Evolutionary conservation across 805 yeast genomes (phyloP).

Genomic region (Spathaspora gorwiae): DNA sequence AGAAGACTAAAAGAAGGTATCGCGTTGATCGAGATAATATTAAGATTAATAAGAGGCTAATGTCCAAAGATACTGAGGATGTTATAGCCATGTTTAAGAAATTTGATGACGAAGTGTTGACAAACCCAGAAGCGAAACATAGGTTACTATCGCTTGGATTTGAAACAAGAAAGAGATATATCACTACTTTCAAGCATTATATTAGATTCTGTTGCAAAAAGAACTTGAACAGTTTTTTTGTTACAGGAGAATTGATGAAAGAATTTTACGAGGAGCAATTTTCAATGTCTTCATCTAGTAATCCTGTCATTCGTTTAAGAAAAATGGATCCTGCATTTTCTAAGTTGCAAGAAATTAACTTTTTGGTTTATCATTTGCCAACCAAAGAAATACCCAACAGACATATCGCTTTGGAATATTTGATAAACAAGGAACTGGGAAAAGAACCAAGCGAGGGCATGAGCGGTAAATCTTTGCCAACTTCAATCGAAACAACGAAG

Average conservation of each 20-base stretch:
- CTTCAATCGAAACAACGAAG: background rate
- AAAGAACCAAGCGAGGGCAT: background rate
- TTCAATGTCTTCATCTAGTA: slow-evolving; percentile 7
- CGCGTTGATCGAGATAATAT: slow-evolving; percentile 12
- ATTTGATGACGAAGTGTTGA: slow-evolving; percentile 12
- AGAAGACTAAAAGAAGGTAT: slow-evolving; percentile 7
- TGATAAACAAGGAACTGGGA: slow-evolving; percentile 8
- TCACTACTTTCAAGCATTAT: slow-evolving; percentile 13
- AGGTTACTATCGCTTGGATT: slow-evolving; percentile 10
- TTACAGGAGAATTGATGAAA: slow-evolving; percentile 12
- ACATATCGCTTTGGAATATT: slow-evolving; percentile 10
- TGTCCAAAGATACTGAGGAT: slow-evolving; percentile 12
- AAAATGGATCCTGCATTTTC: slow-evolving; percentile 14
- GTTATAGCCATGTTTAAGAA: slow-evolving; percentile 13
- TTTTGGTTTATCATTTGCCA: slow-evolving; percentile 10
- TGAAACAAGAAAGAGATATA: slow-evolving; percentile 14
- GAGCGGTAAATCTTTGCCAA: background rate
- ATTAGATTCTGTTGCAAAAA: slow-evolving; percentile 12
- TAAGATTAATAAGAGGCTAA: slow-evolving; percentile 11
- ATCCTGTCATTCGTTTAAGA: slow-evolving; percentile 11
- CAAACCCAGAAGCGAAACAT: slow-evolving; percentile 11
- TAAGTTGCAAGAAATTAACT: slow-evolving; percentile 13
- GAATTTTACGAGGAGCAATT: slow-evolving; percentile 14
- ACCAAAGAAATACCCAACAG: slow-evolving; percentile 12
- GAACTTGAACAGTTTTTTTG: slow-evolving; percentile 9